These are phyloP conservation scores for Talaromyces sp. DNA, from an alignment of 2,329 filamentous ascomycete species.

Conservation along the genomic window DNA sequence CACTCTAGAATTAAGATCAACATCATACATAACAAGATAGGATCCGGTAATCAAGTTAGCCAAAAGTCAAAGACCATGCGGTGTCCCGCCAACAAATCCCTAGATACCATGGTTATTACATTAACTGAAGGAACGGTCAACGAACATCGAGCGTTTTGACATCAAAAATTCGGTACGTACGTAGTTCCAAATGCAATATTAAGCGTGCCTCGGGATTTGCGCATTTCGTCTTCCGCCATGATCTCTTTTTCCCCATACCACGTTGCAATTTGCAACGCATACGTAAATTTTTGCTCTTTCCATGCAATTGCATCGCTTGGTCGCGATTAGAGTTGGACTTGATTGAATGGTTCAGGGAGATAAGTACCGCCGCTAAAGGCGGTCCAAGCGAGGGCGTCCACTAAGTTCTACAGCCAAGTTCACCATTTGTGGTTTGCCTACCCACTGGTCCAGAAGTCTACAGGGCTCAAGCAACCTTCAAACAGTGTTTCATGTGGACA, in stretches of 20 bases:
- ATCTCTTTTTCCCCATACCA: neutral
- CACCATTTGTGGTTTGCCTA: neutral
- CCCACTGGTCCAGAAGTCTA: neutral
- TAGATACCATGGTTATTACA: neutral
- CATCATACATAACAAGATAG: neutral
- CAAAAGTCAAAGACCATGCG: neutral
- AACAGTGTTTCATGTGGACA: slow-evolving; percentile 1
- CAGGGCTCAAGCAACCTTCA: neutral
- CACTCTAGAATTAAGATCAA: neutral
- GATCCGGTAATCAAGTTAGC: neutral
- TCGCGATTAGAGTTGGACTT: neutral
- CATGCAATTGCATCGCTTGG: neutral
- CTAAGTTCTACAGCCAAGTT: neutral
- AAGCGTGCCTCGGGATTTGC: slow-evolving; percentile 11
- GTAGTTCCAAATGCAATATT: neutral
- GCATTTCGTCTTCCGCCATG: neutral
- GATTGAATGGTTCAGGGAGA: slow-evolving; percentile 3
- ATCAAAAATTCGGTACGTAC: neutral
- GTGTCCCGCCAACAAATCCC: neutral
- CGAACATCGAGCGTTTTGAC: neutral
- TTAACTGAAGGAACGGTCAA: neutral
- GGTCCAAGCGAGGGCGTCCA: neutral
- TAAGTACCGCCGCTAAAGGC: slow-evolving; percentile 1
- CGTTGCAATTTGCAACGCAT: neutral
- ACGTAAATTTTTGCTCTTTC: neutral